Percentiles rank a stretch among this genome's conserved stretches.
These are phyloP conservation scores for Melampsora larici-populina DNA, from an alignment of 1,284 basidiomycete genomes.

Conservation along the genomic window DNA sequence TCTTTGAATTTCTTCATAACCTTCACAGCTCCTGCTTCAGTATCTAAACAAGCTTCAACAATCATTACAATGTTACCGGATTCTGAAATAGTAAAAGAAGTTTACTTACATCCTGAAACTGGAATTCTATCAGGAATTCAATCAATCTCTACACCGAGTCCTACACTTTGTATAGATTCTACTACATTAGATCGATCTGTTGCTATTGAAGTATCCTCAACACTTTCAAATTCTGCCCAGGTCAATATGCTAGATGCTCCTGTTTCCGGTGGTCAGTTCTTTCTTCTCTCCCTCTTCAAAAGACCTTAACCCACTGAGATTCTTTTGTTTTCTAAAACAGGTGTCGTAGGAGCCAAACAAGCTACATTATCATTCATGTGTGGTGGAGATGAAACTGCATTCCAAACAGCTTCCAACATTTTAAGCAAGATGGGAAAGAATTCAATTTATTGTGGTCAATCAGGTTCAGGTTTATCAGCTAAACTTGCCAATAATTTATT, in stretches of 20 bases:
- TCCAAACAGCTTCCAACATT: conserved; percentile 63
- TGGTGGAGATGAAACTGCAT: conserved; percentile 67
- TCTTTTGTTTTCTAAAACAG: conserved; percentile 53
- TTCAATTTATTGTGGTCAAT: conserved; percentile 78
- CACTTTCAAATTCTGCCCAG: conserved; percentile 54
- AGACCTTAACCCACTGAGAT: background rate
- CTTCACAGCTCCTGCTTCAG: conserved; percentile 48
- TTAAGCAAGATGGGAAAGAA: conserved; percentile 68
- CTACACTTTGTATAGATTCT: conserved; percentile 75
- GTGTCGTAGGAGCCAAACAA: conserved; percentile 76
- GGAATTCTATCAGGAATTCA: conserved; percentile 60
- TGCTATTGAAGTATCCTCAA: conserved; percentile 57
- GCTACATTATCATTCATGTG: conserved; percentile 85
- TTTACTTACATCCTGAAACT: conserved; percentile 63
- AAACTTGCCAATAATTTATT: conserved; percentile 78
- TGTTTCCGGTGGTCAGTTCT: conserved; percentile 72
- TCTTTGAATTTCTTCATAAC: background rate
- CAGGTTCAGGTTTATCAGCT: conserved; percentile 76
- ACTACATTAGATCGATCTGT: conserved; percentile 70
- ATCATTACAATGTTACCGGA: conserved; percentile 84
- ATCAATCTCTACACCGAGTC: conserved; percentile 35
- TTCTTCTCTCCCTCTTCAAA: background rate
- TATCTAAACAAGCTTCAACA: conserved; percentile 63
- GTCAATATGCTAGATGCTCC: conserved; percentile 82
- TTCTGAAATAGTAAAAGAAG: conserved; percentile 71